Percentiles rank a stretch among this genome's conserved stretches.
Evolutionary conservation across 2,329 filamentous ascomycete species (phyloP).

Genomic region (Torrubiella hemipterigena): DNA sequence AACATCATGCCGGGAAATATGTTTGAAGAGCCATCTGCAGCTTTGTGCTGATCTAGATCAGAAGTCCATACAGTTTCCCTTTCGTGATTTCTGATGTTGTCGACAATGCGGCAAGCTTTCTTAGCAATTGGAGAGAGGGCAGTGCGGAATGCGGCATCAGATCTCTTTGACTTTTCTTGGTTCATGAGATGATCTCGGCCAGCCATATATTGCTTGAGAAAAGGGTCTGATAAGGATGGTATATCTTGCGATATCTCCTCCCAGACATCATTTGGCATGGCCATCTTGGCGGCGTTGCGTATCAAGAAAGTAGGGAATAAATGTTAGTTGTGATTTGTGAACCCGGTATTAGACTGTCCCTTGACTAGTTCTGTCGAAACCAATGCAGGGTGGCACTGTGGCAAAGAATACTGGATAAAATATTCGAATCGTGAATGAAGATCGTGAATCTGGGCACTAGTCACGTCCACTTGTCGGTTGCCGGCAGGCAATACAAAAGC

Average conservation of each 20-base stretch:
- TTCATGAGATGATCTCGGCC: constrained; percentile 65
- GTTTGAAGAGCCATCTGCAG: constrained; percentile 47
- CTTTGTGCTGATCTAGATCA: constrained; percentile 57
- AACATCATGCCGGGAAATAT: constrained; percentile 93
- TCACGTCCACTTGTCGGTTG: too few relatives aligned
- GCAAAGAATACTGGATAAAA: too few relatives aligned
- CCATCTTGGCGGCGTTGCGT: constrained; percentile 19
- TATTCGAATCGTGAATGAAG: too few relatives aligned
- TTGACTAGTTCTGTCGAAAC: too few relatives aligned
- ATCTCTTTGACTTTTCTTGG: constrained; percentile 72
- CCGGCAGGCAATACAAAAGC: too few relatives aligned
- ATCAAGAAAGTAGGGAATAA: too few relatives aligned
- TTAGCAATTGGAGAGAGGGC: constrained; percentile 67
- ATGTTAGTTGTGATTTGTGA: background rate
- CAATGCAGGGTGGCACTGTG: too few relatives aligned
- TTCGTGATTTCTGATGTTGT: constrained; percentile 68
- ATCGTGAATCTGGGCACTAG: too few relatives aligned
- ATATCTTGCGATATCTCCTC: constrained; percentile 43
- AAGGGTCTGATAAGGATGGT: constrained; percentile 52
- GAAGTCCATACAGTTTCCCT: constrained; percentile 64
- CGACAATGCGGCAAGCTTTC: constrained; percentile 69
- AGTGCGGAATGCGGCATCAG: constrained; percentile 59
- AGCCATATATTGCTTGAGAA: constrained; percentile 70
- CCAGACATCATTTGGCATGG: constrained; percentile 46
- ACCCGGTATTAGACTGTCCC: too few relatives aligned